Evolutionary conservation across 805 yeast species (phyloP).

Genomic region (Metschnikowia henanensis): DNA sequence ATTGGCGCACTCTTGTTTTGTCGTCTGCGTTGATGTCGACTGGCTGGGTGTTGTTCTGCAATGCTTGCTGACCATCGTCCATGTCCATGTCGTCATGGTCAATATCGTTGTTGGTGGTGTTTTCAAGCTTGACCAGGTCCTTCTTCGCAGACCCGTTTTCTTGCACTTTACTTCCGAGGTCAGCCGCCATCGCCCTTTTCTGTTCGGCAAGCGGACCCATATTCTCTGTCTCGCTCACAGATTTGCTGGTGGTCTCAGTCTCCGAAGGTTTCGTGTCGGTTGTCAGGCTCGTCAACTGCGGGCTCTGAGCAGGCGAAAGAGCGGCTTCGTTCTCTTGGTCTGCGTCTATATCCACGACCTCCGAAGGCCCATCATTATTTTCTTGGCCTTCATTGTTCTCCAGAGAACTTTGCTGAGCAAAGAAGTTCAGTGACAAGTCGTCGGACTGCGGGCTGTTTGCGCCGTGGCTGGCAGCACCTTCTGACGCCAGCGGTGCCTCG

Average conservation of each 20-base stretch:
- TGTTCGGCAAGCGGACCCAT: neutral
- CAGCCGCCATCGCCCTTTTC: neutral
- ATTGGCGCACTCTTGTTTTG: slow-evolving; percentile 47
- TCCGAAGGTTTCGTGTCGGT: neutral
- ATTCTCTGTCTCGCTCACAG: neutral
- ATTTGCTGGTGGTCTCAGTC: neutral
- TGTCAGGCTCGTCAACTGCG: neutral
- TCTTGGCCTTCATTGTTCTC: neutral
- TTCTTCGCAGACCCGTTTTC: slow-evolving; percentile 1
- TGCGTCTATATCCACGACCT: neutral
- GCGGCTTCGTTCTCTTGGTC: neutral
- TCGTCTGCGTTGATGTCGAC: slow-evolving; percentile 18
- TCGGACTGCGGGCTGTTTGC: neutral
- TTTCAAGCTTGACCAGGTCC: slow-evolving; percentile 3
- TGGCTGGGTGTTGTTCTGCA: slow-evolving; percentile 2
- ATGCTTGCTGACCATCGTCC: slow-evolving; percentile 4
- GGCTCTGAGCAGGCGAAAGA: neutral
- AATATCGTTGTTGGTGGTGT: neutral
- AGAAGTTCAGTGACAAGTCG: slow-evolving; percentile 7
- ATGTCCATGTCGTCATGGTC: slow-evolving; percentile 1
- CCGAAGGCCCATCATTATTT: neutral
- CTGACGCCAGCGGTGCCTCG: neutral
- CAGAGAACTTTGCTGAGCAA: neutral
- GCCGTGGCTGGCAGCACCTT: neutral
- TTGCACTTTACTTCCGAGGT: neutral